Percentiles rank a stretch among this genome's conserved stretches.
Conservation (phyloP, 176 grass and related monocot species). For the Hsuehochloa calcarea region DNA sequence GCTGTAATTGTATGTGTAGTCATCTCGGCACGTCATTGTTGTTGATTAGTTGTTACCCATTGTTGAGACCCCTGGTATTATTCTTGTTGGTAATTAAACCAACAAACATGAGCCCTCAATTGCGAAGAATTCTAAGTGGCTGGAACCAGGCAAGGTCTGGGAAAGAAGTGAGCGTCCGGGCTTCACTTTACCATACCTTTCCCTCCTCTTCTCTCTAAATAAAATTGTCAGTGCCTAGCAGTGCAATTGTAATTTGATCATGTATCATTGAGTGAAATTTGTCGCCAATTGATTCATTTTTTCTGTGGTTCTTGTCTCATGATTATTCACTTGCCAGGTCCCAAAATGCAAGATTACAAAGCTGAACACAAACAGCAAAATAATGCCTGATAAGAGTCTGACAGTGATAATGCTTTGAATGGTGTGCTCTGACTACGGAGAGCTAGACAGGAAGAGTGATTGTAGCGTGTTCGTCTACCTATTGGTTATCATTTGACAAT, state of each 20-base stretch:
- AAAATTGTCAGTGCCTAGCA: background rate
- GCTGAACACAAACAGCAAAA: background rate
- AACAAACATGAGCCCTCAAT: slow-evolving; percentile 28
- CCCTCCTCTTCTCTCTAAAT: slow-evolving; percentile 31
- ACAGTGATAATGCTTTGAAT: too few relatives aligned
- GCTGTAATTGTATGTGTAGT: slow-evolving; percentile 39
- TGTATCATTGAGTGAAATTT: slow-evolving; percentile 28
- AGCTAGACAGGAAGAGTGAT: too few relatives aligned
- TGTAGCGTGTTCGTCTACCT: too few relatives aligned
- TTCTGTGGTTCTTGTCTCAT: background rate
- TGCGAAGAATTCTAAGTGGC: slow-evolving; percentile 18
- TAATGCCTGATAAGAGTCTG: background rate
- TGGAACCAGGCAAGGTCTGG: slow-evolving; percentile 12
- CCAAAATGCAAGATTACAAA: background rate
- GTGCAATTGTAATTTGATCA: background rate
- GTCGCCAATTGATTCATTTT: background rate
- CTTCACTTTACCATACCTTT: background rate
- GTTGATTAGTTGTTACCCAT: slow-evolving; percentile 16
- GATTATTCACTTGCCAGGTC: background rate
- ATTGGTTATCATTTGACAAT: too few relatives aligned
- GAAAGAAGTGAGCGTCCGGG: background rate
- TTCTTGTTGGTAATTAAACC: slow-evolving; percentile 60
- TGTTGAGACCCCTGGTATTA: background rate
- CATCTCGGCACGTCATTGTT: slow-evolving; percentile 26
- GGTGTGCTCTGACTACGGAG: too few relatives aligned